Evolutionary conservation across 169 alveolate genomes (phyloP), one percentile per base, ranked within the genome.

Genomic region (Eimeria zaria): DNA sequence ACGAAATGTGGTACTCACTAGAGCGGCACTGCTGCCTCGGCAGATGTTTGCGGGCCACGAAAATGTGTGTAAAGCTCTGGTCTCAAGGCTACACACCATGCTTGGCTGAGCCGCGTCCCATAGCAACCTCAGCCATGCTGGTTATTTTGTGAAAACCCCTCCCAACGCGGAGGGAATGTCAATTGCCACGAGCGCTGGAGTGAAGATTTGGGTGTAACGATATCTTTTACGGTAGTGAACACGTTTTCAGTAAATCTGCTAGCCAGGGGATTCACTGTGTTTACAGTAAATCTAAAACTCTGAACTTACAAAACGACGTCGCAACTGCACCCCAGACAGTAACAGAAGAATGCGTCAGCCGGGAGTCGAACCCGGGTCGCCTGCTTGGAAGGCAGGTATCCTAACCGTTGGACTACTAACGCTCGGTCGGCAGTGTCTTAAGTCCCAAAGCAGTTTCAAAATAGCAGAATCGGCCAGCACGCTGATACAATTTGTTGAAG

Each of bases 281-380:
- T 60, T 22, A 60, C 20, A 20, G 20, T 9, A 1, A 60, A 1
- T 20, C 0, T 16, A 60, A 2, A 60, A 18, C 5, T 22, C 69
- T 16, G 20, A 22, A 60, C 20, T 60, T 16, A 22, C 69, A 60
- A 62, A n/a, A n/a, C n/a, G n/a, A n/a, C n/a, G n/a, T n/a, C n/a
- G n/a, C n/a, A n/a, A n/a, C n/a, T n/a, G n/a, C n/a, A n/a, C n/a
- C n/a, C n/a, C n/a, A n/a, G n/a, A n/a, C n/a, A n/a, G n/a, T n/a
- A n/a, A n/a, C 41, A 0, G 1, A 6, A 24, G 78, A 51, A 36
- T 99, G 99, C 99, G 99, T 98, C 99, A 98, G 98, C 99, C 99
- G 99, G 99, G 99, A 99, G 99, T 99, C 99, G 99, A 99, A 99
- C 99, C 99, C 99, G 99, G 99, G 99, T 98, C 99, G 98, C 99